These are phyloP conservation scores for Penicillium sp. DNA, from an alignment of 2,329 filamentous ascomycete species.

Conservation along the genomic window DNA sequence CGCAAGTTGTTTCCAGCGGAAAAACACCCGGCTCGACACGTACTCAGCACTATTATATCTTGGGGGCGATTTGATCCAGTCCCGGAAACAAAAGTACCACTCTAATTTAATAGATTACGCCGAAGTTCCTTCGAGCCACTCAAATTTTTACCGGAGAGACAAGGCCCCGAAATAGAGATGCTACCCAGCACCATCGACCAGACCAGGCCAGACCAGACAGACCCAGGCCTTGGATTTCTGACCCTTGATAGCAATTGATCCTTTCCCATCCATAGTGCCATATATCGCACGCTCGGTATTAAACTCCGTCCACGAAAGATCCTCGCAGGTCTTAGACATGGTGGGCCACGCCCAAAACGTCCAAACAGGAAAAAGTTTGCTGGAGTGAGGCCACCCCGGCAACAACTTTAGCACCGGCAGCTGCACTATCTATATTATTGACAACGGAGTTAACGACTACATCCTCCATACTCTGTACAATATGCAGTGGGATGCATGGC, in stretches of 20 bases:
- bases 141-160: background rate
- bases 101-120: background rate
- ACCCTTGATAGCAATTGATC: background rate
- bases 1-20: background rate
- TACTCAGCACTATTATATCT: conserved; percentile 1
- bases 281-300: background rate
- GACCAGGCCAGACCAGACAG: background rate
- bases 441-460: background rate
- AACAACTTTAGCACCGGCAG: background rate
- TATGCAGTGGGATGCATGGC: conserved; percentile 15
- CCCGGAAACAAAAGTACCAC: conserved; percentile 6
- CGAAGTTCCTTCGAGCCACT: background rate
- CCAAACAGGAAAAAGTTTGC: background rate
- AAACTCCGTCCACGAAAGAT: background rate
- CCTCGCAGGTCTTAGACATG: conserved; percentile 21
- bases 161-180: background rate
- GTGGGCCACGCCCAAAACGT: conserved; percentile 19
- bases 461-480: no score
- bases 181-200: background rate
- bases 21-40: background rate
- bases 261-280: background rate
- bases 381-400: background rate
- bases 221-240: background rate
- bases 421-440: conserved; percentile 15
- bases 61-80: background rate